Conservation (phyloP, 2,329 filamentous ascomycete species). For the Trichoderma atroviride region DNA sequence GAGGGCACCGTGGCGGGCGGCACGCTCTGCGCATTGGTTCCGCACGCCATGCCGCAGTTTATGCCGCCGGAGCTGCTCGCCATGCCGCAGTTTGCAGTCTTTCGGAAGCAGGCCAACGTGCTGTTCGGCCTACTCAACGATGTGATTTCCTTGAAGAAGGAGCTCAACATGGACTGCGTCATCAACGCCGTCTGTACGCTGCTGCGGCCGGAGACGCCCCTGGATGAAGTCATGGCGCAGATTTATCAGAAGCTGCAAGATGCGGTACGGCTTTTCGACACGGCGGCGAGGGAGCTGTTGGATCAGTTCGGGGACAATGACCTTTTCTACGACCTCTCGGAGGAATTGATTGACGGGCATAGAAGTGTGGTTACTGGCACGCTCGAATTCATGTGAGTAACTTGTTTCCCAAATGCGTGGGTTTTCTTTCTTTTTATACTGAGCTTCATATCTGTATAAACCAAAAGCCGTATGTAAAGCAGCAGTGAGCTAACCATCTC, state of each 20-base stretch:
- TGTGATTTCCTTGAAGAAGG: constrained; percentile 40
- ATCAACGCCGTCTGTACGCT: constrained; percentile 38
- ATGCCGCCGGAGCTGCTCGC: constrained; percentile 25
- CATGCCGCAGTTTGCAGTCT: constrained; percentile 19
- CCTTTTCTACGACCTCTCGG: constrained; percentile 26
- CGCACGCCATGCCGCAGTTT: constrained; percentile 31
- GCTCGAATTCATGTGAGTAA: constrained; percentile 39
- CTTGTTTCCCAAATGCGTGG: constrained; percentile 11
- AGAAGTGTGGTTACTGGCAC: constrained; percentile 38
- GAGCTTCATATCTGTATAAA: too few relatives aligned
- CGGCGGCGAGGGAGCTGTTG: constrained; percentile 29
- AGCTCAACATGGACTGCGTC: constrained; percentile 34
- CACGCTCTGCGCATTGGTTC: constrained; percentile 35
- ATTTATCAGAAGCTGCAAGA: constrained; percentile 31
- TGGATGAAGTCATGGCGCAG: constrained; percentile 34
- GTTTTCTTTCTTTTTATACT: too few relatives aligned
- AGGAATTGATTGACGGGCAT: constrained; percentile 38
- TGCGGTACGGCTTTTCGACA: constrained; percentile 34
- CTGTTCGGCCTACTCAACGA: constrained; percentile 38
- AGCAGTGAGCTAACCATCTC: neutral
- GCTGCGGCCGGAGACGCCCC: constrained; percentile 30
- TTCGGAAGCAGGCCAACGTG: constrained; percentile 35
- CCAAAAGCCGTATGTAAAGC: neutral
- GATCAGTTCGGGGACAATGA: constrained; percentile 24
- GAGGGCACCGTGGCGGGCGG: constrained; percentile 35